Evolutionary conservation across 2,329 filamentous ascomycete species (phyloP).

Genomic region (Aspergillus persii): DNA sequence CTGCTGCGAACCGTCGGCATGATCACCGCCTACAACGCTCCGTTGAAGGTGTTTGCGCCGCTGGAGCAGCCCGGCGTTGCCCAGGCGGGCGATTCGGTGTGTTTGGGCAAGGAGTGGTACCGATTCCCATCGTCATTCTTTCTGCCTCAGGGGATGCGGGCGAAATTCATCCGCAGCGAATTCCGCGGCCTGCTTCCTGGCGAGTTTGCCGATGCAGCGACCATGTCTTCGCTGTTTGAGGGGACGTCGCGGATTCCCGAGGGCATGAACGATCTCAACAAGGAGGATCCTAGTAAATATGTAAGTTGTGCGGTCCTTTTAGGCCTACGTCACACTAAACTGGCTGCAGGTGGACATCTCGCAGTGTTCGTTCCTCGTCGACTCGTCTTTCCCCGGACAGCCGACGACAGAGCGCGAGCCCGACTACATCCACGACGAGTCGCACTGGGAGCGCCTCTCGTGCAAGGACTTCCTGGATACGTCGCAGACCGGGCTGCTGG

Average conservation of each 20-base stretch:
- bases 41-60: conserved; percentile 61
- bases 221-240: conserved; percentile 69
- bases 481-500: conserved; percentile 67
- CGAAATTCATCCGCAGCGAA: conserved; percentile 87
- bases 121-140: conserved; percentile 93
- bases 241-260: conserved; percentile 79
- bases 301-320: conserved; percentile 43
- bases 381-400: conserved; percentile 71
- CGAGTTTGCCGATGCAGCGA: conserved; percentile 75
- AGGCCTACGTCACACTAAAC: conserved; percentile 8
- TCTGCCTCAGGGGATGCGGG: conserved; percentile 75
- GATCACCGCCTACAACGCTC: conserved; percentile 79
- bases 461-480: conserved; percentile 82
- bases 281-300: conserved; percentile 85
- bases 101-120: conserved; percentile 97
- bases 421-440: conserved; percentile 69
- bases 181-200: conserved; percentile 87
- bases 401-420: conserved; percentile 69
- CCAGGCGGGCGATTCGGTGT: conserved; percentile 67
- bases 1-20: conserved; percentile 72
- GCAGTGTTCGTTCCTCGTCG: conserved; percentile 79
- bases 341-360: conserved; percentile 60
- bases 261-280: conserved; percentile 90
- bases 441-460: conserved; percentile 73
- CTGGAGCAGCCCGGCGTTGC: conserved; percentile 52